These are phyloP conservation scores for Alloteropsis semialata DNA, from an alignment of 176 grass and related monocot genomes.

Conservation along the genomic window DNA sequence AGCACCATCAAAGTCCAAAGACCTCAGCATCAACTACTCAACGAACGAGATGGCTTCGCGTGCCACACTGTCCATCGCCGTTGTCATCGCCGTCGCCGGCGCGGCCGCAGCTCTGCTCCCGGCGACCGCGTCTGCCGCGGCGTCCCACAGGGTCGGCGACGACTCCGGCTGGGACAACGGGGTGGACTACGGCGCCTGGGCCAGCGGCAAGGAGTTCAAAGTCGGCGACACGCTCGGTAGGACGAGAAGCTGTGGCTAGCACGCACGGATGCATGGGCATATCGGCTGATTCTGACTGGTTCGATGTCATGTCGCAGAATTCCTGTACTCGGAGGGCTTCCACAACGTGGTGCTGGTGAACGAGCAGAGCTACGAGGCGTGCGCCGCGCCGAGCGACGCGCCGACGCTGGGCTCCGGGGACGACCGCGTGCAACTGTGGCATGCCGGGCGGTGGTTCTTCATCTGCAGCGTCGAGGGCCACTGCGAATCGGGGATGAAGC, in stretches of 20 bases:
- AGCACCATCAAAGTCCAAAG: too few relatives aligned
- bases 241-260: too few relatives aligned
- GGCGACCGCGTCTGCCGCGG: background rate
- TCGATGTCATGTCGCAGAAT: background rate
- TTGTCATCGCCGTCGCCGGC: background rate
- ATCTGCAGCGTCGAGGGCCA: slow-evolving; percentile 32
- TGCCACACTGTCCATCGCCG: background rate
- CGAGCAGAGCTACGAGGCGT: background rate
- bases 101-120: slow-evolving; percentile 4
- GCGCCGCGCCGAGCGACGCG: slow-evolving; percentile 7
- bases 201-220: slow-evolving; percentile 35
- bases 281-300: background rate
- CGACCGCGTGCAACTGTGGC: slow-evolving; percentile 9
- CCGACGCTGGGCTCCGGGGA: slow-evolving; percentile 26
- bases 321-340: slow-evolving; percentile 22
- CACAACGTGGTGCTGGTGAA: slow-evolving; percentile 33
- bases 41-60: background rate
- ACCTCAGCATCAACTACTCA: too few relatives aligned
- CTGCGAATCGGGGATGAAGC: slow-evolving; percentile 39
- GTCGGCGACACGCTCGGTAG: slow-evolving; percentile 49
- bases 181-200: slow-evolving; percentile 33
- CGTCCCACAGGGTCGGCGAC: slow-evolving; percentile 12
- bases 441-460: slow-evolving; percentile 25
- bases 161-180: slow-evolving; percentile 30
- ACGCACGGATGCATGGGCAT: too few relatives aligned